Conservation (phyloP, 2,329 filamentous ascomycete species). For the Paramyrothecium roridum region DNA sequence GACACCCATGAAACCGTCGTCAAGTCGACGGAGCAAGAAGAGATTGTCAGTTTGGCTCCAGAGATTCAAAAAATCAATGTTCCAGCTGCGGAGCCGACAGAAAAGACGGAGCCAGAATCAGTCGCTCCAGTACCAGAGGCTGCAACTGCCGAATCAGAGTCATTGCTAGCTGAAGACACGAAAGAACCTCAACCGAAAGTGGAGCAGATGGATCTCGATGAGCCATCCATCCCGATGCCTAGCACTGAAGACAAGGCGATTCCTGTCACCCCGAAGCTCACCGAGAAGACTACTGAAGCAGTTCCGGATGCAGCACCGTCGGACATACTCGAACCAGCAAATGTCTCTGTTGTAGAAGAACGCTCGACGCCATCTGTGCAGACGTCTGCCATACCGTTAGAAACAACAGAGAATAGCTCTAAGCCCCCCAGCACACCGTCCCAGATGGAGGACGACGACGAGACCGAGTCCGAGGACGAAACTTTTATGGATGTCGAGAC, state of each 20-base stretch:
- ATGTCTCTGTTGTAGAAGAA: slow-evolving; percentile 1
- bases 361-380: slow-evolving; percentile 1
- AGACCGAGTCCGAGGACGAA: slow-evolving; percentile 53
- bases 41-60: background rate
- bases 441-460: slow-evolving; percentile 45
- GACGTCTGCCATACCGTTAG: slow-evolving; percentile 14
- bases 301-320: background rate
- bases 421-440: slow-evolving; percentile 44
- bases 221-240: slow-evolving; percentile 7
- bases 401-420: slow-evolving; percentile 25
- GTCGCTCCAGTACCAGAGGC: background rate
- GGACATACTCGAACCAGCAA: background rate
- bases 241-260: slow-evolving; percentile 6
- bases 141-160: slow-evolving; percentile 9
- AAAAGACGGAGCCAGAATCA: slow-evolving; percentile 7
- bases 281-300: background rate
- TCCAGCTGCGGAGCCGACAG: background rate
- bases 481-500: slow-evolving; percentile 46
- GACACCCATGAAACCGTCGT: slow-evolving; percentile 4
- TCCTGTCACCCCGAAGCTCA: background rate
- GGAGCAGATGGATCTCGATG: slow-evolving; percentile 39
- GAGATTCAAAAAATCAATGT: background rate
- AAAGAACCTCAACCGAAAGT: slow-evolving; percentile 29
- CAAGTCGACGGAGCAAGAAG: slow-evolving; percentile 17
- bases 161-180: slow-evolving; percentile 2